Evolutionary conservation across 495 filamentous ascomycete genomes (phyloP), one percentile per base, ranked within the genome.

Genomic region (Neurospora sp.): DNA sequence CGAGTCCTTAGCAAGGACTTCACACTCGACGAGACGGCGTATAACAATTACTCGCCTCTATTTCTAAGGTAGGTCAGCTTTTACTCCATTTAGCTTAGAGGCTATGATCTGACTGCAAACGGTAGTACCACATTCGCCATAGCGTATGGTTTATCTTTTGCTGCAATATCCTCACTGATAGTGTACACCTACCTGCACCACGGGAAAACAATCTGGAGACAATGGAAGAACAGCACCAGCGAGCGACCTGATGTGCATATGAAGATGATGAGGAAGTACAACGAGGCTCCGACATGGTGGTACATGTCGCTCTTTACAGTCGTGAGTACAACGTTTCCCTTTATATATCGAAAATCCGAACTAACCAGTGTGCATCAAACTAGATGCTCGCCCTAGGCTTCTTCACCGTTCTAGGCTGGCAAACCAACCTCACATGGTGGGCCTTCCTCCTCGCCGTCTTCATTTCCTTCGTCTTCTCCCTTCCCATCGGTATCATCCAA

Each of bases 101-200:
- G 27, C 27, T 31, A 31, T 31, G 27, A 31, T 22, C 22, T 70
- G 9, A 71, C 14, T 4, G 3, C 68, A 53, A 27, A 42, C 38
- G 0, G 70, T 69, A 86, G 85, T 72, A 90, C 88, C 37, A 87
- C 88, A 0, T 91, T 90, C 74, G 85, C 88, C 69, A 78, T 91
- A 69, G 86, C 88, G 0, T 93, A 92, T 71, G 90, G 90, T 0
- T 81, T 93, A 1, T 90, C 90, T 1, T 93, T 93, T 75, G 91
- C 91, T 18, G 88, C 91, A 40, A 87, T 93, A 42, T 83, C 89
- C 0, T 87, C 89, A 0, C 85, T 92, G 39, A 83, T 93, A 61
- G 85, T 91, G 6, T 87, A 92, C 73, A 87, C 89, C 5, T 88
- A 85, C 42, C 79, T 93, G 37, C 88, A 91, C 75, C 86, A 92